phyloP scores from a whole-genome alignment of 1,284 basidiomycete genomes.

The Violaceomyces palustris region DNA sequence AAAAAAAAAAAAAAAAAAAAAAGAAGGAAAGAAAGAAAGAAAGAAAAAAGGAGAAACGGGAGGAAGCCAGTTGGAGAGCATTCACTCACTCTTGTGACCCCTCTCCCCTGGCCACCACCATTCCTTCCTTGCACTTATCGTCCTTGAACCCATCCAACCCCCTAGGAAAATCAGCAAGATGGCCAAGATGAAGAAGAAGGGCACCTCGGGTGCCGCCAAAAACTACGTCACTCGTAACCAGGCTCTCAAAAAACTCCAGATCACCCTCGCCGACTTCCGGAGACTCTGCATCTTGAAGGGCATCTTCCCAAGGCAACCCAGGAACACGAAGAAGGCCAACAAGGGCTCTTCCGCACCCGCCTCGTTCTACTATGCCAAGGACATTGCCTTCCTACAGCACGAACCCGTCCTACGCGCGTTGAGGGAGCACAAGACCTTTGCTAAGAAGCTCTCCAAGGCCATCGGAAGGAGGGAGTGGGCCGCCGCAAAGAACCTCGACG shows the following conservation, averaged over 20 bases:
- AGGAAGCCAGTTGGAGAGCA: too few species aligned
- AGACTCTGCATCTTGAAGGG: slow-evolving; percentile 97
- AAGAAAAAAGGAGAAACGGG: too few species aligned
- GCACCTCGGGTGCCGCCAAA: slow-evolving; percentile 69
- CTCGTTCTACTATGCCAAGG: slow-evolving; percentile 97
- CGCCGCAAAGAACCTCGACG: slow-evolving; percentile 87
- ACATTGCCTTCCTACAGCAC: slow-evolving; percentile 94
- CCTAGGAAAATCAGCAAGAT: slow-evolving; percentile 60
- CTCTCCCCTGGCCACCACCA: too few species aligned
- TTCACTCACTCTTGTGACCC: too few species aligned
- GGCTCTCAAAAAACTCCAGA: slow-evolving; percentile 66
- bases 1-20: too few species aligned
- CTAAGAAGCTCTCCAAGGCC: slow-evolving; percentile 91
- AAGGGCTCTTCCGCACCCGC: slow-evolving; percentile 95
- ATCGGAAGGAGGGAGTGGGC: slow-evolving; percentile 92
- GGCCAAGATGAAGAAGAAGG: slow-evolving; percentile 83
- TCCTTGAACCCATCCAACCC: too few species aligned
- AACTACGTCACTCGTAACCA: slow-evolving; percentile 70
- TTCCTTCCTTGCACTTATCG: too few species aligned
- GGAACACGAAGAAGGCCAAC: slow-evolving; percentile 87
- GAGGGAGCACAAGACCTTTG: slow-evolving; percentile 95
- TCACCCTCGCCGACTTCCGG: slow-evolving; percentile 93
- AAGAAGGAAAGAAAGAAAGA: too few species aligned
- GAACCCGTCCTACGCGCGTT: slow-evolving; percentile 94
- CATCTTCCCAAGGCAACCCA: slow-evolving; percentile 94